phyloP scores from a whole-genome alignment of 2,329 filamentous ascomycete genomes.

The Capronia coronata region DNA sequence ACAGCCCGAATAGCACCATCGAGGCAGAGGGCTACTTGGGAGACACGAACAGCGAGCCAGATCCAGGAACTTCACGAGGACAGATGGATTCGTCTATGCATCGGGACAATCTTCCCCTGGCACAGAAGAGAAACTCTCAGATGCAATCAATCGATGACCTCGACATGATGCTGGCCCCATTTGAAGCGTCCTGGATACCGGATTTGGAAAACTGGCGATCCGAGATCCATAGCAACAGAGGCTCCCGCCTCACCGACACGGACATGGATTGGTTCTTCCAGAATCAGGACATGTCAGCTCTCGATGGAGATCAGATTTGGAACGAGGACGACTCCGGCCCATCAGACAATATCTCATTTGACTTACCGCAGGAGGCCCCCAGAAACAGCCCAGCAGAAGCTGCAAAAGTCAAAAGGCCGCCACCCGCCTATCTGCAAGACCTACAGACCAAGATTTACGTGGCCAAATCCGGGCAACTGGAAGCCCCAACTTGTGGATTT shows the following conservation, averaged over 20 bases:
- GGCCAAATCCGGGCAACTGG: not conserved
- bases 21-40: not conserved
- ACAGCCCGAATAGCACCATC: not conserved
- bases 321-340: not conserved
- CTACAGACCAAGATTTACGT: constrained; percentile 8
- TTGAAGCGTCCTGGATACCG: not conserved
- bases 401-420: not conserved
- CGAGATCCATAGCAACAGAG: not conserved
- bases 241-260: not conserved
- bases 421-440: constrained; percentile 10
- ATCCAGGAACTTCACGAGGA: no score
- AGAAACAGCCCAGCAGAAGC: no score
- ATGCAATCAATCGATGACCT: no score
- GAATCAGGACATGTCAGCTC: not conserved
- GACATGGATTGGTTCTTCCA: constrained; percentile 8
- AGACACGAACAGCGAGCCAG: not conserved
- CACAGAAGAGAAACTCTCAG: no score
- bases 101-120: no score
- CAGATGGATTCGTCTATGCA: no score
- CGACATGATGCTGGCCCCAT: no score
- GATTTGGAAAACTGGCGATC: constrained; percentile 1
- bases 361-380: no score
- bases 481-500: constrained; percentile 8
- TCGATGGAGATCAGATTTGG: not conserved
- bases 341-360: not conserved